A percentile compares a stretch with the other conserved stretches of the same genome.
phyloP scores from a whole-genome alignment of 164 flowering plant genomes.

The Stephania cephalantha region DNA sequence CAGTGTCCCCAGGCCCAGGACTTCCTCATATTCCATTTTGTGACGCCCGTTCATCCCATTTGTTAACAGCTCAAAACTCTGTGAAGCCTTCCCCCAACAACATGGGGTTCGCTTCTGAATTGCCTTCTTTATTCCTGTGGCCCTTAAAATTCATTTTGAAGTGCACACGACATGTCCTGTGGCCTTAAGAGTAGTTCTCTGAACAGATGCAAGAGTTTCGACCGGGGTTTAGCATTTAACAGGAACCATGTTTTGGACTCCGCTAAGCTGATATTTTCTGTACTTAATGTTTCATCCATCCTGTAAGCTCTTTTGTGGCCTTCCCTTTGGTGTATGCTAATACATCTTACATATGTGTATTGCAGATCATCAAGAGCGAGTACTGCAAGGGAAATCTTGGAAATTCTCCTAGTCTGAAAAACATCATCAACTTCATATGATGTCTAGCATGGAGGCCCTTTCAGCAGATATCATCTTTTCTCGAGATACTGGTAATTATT shows the following conservation, averaged over 20 bases:
- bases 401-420: background rate
- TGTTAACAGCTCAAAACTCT: no score
- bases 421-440: background rate
- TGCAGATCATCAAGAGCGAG: background rate
- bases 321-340: background rate
- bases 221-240: background rate
- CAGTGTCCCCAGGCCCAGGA: no score
- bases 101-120: no score
- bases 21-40: no score
- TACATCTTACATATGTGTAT: background rate
- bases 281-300: background rate
- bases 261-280: background rate
- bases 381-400: background rate
- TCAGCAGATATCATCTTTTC: background rate
- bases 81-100: no score
- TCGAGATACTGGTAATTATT: background rate
- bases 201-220: background rate
- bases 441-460: background rate
- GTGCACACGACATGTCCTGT: background rate
- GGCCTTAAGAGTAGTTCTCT: background rate
- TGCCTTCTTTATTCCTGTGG: no score
- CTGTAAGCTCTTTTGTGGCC: background rate
- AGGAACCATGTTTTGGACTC: background rate
- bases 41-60: no score
- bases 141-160: background rate